phyloP scores from a whole-genome alignment of 2,329 filamentous ascomycete species.

The Sclerotinia subarctica region DNA sequence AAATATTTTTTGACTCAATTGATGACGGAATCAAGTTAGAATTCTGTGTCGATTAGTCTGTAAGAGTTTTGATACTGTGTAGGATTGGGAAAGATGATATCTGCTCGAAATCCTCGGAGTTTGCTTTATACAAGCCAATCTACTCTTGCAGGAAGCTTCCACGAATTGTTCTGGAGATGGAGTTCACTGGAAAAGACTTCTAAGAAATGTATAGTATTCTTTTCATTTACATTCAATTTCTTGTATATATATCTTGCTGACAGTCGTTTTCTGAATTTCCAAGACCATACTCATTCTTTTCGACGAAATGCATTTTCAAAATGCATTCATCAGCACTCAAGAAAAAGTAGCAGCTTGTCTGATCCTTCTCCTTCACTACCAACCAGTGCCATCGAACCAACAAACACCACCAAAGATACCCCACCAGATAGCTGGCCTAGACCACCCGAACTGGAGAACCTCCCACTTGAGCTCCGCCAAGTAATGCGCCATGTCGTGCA shows the following conservation, averaged over 20 bases:
- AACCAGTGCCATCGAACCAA: not conserved
- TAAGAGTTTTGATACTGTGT: not conserved
- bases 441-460: conserved; percentile 15
- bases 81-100: not conserved
- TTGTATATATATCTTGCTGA: not conserved
- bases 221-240: not conserved
- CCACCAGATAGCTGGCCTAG: not conserved
- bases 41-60: not conserved
- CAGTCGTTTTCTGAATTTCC: not conserved
- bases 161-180: conserved; percentile 16
- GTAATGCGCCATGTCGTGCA: conserved; percentile 36
- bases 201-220: conserved; percentile 8
- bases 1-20: conserved; percentile 1
- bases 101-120: not conserved
- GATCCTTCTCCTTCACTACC: not conserved
- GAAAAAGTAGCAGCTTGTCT: not conserved
- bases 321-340: not conserved
- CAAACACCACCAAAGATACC: not conserved
- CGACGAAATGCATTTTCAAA: not conserved
- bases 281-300: not conserved
- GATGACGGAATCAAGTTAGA: not conserved
- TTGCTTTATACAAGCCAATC: not conserved
- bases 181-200: not conserved
- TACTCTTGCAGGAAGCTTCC: not conserved
- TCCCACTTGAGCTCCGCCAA: conserved; percentile 28